Percentiles rank a stretch among this genome's conserved stretches.
Conservation (phyloP, 192 early-diverging fungal species). For the Rhizophagus prolifer region DNA sequence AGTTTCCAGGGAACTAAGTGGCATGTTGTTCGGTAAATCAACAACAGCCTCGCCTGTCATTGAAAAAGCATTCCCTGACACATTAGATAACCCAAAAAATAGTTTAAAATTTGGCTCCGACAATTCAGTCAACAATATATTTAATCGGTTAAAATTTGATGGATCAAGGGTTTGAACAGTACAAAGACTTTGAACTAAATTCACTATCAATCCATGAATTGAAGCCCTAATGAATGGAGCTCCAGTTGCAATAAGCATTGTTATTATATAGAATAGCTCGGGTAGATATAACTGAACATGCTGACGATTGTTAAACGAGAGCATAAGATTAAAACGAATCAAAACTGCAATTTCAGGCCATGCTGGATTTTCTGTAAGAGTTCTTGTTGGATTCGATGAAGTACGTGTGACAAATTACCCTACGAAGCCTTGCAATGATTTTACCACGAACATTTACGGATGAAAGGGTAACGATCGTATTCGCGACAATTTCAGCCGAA, state of each 20-base stretch:
- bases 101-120: constrained; percentile 77
- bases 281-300: constrained; percentile 76
- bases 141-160: constrained; percentile 53
- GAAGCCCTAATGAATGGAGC: constrained; percentile 80
- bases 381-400: constrained; percentile 63
- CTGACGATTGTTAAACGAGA: constrained; percentile 81
- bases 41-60: constrained; percentile 54
- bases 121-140: constrained; percentile 69
- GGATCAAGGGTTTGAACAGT: constrained; percentile 59
- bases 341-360: constrained; percentile 94
- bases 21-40: constrained; percentile 51
- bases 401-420: constrained; percentile 68
- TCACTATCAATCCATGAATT: constrained; percentile 89
- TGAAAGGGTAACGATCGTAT: constrained; percentile 82
- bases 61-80: constrained; percentile 67
- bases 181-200: constrained; percentile 81
- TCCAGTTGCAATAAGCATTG: constrained; percentile 81
- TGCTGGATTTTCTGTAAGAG: constrained; percentile 75
- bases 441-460: constrained; percentile 78
- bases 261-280: constrained; percentile 83
- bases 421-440: constrained; percentile 77
- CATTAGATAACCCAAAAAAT: constrained; percentile 72
- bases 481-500: constrained; percentile 80
- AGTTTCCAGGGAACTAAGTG: constrained; percentile 49
- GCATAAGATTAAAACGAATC: constrained; percentile 82